Conservation (phyloP, 352 stramenopile genomes). For the Globisporangium middletonii region DNA sequence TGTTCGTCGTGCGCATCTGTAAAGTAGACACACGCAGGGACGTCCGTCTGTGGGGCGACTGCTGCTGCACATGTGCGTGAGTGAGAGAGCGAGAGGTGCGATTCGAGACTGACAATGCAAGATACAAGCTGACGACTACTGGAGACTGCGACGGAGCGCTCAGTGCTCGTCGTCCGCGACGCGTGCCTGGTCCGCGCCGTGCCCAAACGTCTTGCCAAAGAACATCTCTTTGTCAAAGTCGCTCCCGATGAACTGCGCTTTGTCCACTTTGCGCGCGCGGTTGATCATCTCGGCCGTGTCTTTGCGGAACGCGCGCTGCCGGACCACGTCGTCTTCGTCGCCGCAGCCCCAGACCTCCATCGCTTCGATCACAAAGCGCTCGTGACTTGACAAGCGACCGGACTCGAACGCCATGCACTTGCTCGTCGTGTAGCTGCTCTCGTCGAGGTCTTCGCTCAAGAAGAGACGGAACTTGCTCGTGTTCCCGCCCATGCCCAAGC, state of each 20-base stretch:
- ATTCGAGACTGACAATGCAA: too few relatives aligned
- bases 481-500: conserved; percentile 74
- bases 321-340: conserved; percentile 37
- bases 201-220: conserved; percentile 71
- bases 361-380: conserved; percentile 56
- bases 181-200: conserved; percentile 53
- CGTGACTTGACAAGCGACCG: conserved; percentile 45
- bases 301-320: conserved; percentile 64
- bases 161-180: conserved; percentile 66
- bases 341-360: conserved; percentile 83
- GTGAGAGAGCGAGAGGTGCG: too few relatives aligned
- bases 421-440: conserved; percentile 69
- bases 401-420: conserved; percentile 73
- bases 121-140: too few relatives aligned
- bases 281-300: conserved; percentile 82
- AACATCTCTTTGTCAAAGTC: conserved; percentile 86
- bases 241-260: conserved; percentile 75
- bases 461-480: conserved; percentile 73
- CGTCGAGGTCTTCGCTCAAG: conserved; percentile 80
- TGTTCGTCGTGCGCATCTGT: neutral
- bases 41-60: neutral
- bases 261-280: conserved; percentile 79
- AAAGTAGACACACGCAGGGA: neutral
- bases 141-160: neutral
- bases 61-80: neutral